These are phyloP conservation scores for Triglochin maritima DNA, from an alignment of 106 monocot species.

Conservation along the genomic window DNA sequence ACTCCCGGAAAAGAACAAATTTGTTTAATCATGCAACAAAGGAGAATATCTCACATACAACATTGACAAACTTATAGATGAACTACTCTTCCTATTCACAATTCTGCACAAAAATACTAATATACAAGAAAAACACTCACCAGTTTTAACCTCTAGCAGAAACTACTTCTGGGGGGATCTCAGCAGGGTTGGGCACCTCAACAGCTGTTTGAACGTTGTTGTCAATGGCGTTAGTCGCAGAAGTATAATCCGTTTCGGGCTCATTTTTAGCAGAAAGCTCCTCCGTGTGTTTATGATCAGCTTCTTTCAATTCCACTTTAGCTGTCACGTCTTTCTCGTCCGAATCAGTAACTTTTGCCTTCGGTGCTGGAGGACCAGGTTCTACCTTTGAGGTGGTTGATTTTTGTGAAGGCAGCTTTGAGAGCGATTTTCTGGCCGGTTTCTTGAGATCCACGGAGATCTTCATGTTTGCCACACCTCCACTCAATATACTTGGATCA, in stretches of 20 bases:
- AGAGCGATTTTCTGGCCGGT: conserved; percentile 19
- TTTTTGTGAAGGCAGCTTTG: conserved; percentile 35
- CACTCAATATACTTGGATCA: conserved; percentile 14
- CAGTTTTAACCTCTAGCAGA: neutral
- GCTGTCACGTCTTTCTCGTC: conserved; percentile 1
- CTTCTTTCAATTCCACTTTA: neutral
- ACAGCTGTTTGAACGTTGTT: neutral
- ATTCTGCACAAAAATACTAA: neutral
- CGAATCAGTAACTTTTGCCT: neutral
- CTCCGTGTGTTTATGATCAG: too few species aligned
- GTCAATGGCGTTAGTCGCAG: neutral
- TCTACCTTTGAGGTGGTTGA: conserved; percentile 12
- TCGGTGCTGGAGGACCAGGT: neutral
- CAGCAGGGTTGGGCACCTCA: neutral
- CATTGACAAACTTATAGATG: neutral
- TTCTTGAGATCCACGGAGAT: conserved; percentile 15
- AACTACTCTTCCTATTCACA: neutral
- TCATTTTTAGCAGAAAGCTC: too few species aligned
- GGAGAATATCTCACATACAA: neutral
- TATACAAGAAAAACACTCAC: neutral
- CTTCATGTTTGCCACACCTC: neutral
- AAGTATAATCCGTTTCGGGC: neutral
- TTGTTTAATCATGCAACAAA: too few species aligned
- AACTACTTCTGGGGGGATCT: neutral
- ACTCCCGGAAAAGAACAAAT: too few species aligned